Evolutionary conservation across 345 rosid species (phyloP).

Genomic region (Firmiana major): DNA sequence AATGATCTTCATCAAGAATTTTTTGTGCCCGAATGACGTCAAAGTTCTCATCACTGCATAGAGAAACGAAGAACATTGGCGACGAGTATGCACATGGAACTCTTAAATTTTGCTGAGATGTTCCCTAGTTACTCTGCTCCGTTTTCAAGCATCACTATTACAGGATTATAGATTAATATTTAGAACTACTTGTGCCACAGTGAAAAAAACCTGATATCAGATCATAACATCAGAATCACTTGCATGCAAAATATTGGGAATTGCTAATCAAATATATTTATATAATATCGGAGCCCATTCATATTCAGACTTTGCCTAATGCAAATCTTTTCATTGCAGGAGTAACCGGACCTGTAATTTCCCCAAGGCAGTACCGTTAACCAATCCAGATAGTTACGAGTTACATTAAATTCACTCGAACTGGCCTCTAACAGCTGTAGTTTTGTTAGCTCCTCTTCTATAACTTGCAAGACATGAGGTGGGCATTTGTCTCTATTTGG

Average conservation of each 20-base stretch:
- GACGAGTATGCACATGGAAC: background rate
- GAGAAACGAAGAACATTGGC: background rate
- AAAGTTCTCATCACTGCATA: slow-evolving; percentile 91
- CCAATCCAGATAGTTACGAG: slow-evolving; percentile 99
- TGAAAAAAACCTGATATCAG: slow-evolving; percentile 4
- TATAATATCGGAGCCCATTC: background rate
- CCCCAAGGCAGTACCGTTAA: slow-evolving; percentile 96
- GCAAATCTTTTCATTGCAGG: background rate
- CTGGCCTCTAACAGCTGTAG: slow-evolving; percentile 98
- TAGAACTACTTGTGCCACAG: background rate
- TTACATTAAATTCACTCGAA: slow-evolving; percentile 99
- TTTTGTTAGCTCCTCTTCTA: slow-evolving; percentile 97
- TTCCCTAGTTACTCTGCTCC: background rate
- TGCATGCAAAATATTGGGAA: background rate
- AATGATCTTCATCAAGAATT: slow-evolving; percentile 98
- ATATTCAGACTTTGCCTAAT: background rate
- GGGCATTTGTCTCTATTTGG: slow-evolving; percentile 86
- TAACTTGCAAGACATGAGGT: slow-evolving; percentile 83
- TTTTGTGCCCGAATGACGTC: slow-evolving; percentile 80
- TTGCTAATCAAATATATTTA: background rate
- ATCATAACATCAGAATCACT: background rate
- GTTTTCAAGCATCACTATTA: background rate
- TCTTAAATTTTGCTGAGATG: background rate
- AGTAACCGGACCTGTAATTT: slow-evolving; percentile 68
- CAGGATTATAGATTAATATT: background rate